phyloP scores from a whole-genome alignment of 2,329 filamentous ascomycete species.

The Cladosporium sp. region DNA sequence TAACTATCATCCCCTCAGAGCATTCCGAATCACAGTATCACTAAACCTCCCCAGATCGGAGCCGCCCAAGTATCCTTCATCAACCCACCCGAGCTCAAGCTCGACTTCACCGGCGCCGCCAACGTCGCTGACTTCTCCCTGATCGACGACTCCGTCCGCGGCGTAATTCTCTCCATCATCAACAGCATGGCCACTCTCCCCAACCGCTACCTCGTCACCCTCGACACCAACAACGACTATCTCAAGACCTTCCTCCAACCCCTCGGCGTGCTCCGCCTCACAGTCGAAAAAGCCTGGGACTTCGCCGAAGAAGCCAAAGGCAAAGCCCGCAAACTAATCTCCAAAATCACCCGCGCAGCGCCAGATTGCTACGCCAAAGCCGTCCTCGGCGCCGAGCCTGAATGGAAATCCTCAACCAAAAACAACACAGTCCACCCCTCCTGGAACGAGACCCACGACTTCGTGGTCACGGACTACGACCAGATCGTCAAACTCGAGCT shows the following conservation, averaged over 20 bases:
- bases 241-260: slow-evolving; percentile 45
- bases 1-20: slow-evolving; percentile 21
- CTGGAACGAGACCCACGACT: slow-evolving; percentile 48
- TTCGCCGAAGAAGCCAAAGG: slow-evolving; percentile 37
- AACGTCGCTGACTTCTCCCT: slow-evolving; percentile 41
- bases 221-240: slow-evolving; percentile 44
- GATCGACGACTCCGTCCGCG: slow-evolving; percentile 41
- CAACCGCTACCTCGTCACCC: slow-evolving; percentile 47
- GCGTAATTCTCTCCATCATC: slow-evolving; percentile 42
- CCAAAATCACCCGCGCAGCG: slow-evolving; percentile 42
- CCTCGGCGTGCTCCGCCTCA: slow-evolving; percentile 41
- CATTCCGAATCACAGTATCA: not conserved
- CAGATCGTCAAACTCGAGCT: slow-evolving; percentile 40
- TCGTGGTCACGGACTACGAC: slow-evolving; percentile 43
- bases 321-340: slow-evolving; percentile 36
- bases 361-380: slow-evolving; percentile 47
- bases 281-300: slow-evolving; percentile 38
- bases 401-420: slow-evolving; percentile 41
- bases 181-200: slow-evolving; percentile 44
- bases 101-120: slow-evolving; percentile 46
- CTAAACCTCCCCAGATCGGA: slow-evolving; percentile 35
- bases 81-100: slow-evolving; percentile 43
- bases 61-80: slow-evolving; percentile 47
- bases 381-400: slow-evolving; percentile 39
- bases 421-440: slow-evolving; percentile 40